Evolutionary conservation across 495 filamentous ascomycete genomes (phyloP).

Genomic region (Xylaria venustula): DNA sequence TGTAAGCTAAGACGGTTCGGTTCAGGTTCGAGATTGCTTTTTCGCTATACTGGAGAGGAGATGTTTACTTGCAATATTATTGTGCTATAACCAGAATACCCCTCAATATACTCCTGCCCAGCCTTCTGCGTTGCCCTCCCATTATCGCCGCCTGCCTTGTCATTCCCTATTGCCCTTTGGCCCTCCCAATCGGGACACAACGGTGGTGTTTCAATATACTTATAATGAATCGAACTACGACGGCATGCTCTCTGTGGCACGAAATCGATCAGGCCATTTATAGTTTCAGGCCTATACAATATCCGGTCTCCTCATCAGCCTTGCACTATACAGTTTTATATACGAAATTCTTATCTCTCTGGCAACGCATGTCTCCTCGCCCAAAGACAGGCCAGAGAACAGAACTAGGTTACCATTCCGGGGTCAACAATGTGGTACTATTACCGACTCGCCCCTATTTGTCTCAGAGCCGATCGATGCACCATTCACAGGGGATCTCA

Average conservation of each 20-base stretch:
- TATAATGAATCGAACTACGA: too few species aligned
- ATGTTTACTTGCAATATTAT: conserved; percentile 8
- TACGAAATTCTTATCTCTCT: too few species aligned
- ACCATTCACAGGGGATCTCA: conserved; percentile 21
- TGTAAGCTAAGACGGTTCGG: conserved; percentile 13
- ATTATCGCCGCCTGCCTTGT: background rate
- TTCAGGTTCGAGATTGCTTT: conserved; percentile 6
- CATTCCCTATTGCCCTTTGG: conserved; percentile 13
- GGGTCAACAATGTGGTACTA: too few species aligned
- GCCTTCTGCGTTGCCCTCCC: background rate
- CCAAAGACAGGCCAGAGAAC: too few species aligned
- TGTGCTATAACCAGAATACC: conserved; percentile 3
- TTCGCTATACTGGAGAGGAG: background rate
- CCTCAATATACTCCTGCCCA: conserved; percentile 13
- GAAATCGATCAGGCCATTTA: too few species aligned
- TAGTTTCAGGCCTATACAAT: too few species aligned
- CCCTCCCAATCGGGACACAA: conserved; percentile 26
- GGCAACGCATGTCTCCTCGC: too few species aligned
- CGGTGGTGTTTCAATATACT: conserved; percentile 27
- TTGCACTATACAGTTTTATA: too few species aligned
- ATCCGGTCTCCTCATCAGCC: too few species aligned
- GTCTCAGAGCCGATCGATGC: conserved; percentile 23
- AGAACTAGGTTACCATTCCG: too few species aligned
- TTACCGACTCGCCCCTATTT: too few species aligned
- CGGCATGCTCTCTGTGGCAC: conserved; percentile 23